Base-by-base conservation (phyloP, 257 asterid genomes). In the Petunia axillaris region DNA sequence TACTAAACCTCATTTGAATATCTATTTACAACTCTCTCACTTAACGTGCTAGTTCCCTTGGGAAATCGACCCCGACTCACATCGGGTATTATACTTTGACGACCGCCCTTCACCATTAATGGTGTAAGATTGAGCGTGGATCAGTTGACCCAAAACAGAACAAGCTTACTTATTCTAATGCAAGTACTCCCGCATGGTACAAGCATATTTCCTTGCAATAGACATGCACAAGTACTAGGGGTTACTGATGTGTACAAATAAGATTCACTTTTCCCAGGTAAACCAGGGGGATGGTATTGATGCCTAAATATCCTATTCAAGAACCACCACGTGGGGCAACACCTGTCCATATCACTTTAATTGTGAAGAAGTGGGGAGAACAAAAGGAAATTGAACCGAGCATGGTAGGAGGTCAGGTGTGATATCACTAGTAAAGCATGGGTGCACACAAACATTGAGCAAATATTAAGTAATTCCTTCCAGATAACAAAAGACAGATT, bases 261-360 rank as follows among this genome's bases (percentile, higher is more conserved):
- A 11, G 46, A 25, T 2, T 73, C 36, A 36, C 62, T 36, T 73
- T 71, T 11, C 6, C 46, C 1, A 50, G 55, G 6, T 13, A 16
- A 50, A 50, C 7, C n/a, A 2, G 62, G 60, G 60, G 62, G 1
- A 6, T 44, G 62, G 35, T 73, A 73, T 35, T 38, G 46, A 73
- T 50, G 43, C 62, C 78, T 11, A 73, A 25, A 73, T 50, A 50
- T 50, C 62, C 62, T 50, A 73, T 73, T 46, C 62, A 73, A 73
- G 46, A 73, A 36, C 43, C 44, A 25, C 25, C 25, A 25, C 6
- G 15, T 35, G 36, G 15, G 46, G 44, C 1, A 50, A 73, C 62
- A 50, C 14, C 35, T 1, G 46, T 73, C 46, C 44, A 2, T 50
- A 36, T 11, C 43, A 50, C 6, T 5, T 35, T 5, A 52, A 36